Percentiles rank a stretch among this genome's conserved stretches.
Evolutionary conservation across 495 filamentous ascomycete species (phyloP).

Genomic region (Tuber brumale): DNA sequence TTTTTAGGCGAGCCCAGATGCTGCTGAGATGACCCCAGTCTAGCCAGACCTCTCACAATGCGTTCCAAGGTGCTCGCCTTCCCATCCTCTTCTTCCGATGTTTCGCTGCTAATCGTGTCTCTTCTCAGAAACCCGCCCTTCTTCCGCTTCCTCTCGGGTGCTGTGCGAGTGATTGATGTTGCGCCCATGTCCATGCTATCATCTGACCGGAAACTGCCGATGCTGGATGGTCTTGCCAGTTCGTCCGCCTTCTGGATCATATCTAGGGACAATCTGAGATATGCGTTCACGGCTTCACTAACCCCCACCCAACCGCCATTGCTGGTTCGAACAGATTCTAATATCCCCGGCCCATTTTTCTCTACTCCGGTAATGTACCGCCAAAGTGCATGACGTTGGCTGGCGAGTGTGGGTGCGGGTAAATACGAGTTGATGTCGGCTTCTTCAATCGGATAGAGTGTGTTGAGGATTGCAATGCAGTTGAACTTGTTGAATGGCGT

Average conservation of each 20-base stretch:
- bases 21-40: constrained; percentile 34
- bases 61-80: constrained; percentile 38
- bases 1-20: constrained; percentile 26
- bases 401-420: constrained; percentile 50
- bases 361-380: constrained; percentile 58
- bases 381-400: constrained; percentile 62
- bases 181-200: constrained; percentile 24
- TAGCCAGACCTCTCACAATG: constrained; percentile 38
- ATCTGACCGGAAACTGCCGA: constrained; percentile 38
- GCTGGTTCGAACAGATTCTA: constrained; percentile 54
- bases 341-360: constrained; percentile 51
- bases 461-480: constrained; percentile 70
- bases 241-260: constrained; percentile 41
- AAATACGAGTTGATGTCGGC: constrained; percentile 47
- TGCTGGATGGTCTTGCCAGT: constrained; percentile 36
- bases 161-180: neutral
- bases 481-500: constrained; percentile 61
- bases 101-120: constrained; percentile 18
- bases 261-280: constrained; percentile 48
- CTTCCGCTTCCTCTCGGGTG: constrained; percentile 23
- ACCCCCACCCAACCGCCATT: constrained; percentile 55
- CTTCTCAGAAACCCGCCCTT: constrained; percentile 34
- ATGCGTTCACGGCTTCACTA: constrained; percentile 54
- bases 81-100: constrained; percentile 28
- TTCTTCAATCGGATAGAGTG: constrained; percentile 55